Conservation (phyloP, 169 alveolate species). For the Cryptosporidium baileyi region DNA sequence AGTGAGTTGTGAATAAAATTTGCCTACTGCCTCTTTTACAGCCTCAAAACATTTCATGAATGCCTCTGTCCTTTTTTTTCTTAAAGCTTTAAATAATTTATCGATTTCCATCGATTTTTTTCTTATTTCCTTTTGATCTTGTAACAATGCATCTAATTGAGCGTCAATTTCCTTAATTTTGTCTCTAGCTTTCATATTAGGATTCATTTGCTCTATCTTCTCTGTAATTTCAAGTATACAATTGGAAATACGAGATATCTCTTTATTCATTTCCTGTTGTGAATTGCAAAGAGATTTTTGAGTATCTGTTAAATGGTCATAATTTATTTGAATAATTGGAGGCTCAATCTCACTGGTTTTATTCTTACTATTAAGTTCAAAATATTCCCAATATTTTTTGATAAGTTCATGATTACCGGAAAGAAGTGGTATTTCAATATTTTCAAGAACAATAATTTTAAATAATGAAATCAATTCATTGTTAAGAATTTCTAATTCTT, state of each 20-base stretch:
- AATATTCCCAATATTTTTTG: slow-evolving; percentile 56
- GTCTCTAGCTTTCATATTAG: slow-evolving; percentile 42
- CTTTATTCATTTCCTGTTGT: slow-evolving; percentile 1
- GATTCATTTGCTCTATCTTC: slow-evolving; percentile 20
- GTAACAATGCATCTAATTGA: slow-evolving; percentile 51
- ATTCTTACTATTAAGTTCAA: slow-evolving; percentile 2
- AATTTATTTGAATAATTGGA: slow-evolving; percentile 51
- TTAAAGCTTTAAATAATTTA: background rate
- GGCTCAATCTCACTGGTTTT: slow-evolving; percentile 18
- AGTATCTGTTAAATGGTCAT: background rate
- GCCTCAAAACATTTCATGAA: slow-evolving; percentile 79
- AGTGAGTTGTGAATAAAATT: slow-evolving; percentile 78
- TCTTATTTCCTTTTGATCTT: slow-evolving; percentile 48
- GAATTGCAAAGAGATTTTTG: slow-evolving; percentile 6
- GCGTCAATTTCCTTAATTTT: slow-evolving; percentile 74
- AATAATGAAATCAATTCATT: slow-evolving; percentile 26
- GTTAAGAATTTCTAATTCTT: slow-evolving; percentile 26
- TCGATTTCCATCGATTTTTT: slow-evolving; percentile 49
- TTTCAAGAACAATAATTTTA: slow-evolving; percentile 30
- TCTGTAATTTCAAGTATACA: slow-evolving; percentile 16
- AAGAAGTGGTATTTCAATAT: slow-evolving; percentile 19
- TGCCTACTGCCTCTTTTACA: slow-evolving; percentile 73
- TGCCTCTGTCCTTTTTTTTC: slow-evolving; percentile 72
- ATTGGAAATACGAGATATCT: background rate
- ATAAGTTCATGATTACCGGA: slow-evolving; percentile 45